These are phyloP conservation scores for Rhododendron henanense DNA, from an alignment of 148 eudicot species.

Conservation along the genomic window DNA sequence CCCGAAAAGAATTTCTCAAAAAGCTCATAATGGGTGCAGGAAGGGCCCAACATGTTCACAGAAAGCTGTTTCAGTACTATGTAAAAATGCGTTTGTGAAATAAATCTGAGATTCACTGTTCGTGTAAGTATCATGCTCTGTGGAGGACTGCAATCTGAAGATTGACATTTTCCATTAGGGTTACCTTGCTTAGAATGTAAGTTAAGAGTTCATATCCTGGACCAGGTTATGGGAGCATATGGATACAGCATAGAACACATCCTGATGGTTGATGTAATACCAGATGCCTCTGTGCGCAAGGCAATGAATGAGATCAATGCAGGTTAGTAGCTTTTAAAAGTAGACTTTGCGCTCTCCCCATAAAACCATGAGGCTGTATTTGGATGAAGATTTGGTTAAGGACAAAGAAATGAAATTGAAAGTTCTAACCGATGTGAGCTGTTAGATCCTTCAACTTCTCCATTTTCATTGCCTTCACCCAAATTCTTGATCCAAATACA, in stretches of 20 bases:
- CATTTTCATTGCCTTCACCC: too few species aligned
- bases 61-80: neutral
- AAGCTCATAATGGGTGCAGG: neutral
- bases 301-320: constrained; percentile 99
- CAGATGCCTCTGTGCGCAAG: constrained; percentile 84
- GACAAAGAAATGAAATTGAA: too few species aligned
- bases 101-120: neutral
- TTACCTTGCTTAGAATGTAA: neutral
- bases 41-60: neutral
- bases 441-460: too few species aligned
- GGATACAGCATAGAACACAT: constrained; percentile 95
- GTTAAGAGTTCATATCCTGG: neutral
- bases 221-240: constrained; percentile 95
- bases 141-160: neutral
- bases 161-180: neutral
- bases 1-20: neutral
- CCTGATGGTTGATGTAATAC: constrained; percentile 93
- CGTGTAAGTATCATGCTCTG: neutral
- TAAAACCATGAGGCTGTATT: too few species aligned
- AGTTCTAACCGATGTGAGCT: too few species aligned
- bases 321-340: constrained; percentile 36
- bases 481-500: neutral
- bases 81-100: neutral
- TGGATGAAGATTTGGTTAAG: too few species aligned
- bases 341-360: neutral